Evolutionary conservation across 2,329 filamentous ascomycete genomes (phyloP).

Genomic region (Leptographium procerum): DNA sequence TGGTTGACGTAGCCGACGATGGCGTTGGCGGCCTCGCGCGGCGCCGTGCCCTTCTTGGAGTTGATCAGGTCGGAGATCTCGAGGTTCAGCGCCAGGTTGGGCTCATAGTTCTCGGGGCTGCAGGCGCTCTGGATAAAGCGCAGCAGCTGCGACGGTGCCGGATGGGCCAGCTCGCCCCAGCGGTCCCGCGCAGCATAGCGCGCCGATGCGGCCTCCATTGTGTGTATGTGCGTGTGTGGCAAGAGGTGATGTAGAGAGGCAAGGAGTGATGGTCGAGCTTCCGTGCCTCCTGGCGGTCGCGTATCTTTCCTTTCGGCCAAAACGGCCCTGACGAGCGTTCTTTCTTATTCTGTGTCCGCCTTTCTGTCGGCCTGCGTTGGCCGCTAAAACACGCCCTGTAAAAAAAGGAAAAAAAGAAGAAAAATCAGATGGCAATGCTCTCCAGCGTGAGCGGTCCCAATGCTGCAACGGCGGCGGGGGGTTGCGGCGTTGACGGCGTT

Average conservation of each 20-base stretch:
- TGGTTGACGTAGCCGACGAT: constrained; percentile 95
- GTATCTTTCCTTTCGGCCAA: too few species aligned
- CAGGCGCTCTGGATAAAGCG: constrained; percentile 94
- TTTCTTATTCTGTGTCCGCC: background rate
- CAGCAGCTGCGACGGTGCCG: constrained; percentile 76
- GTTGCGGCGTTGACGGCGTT: background rate
- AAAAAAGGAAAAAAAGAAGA: too few species aligned
- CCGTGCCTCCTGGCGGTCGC: too few species aligned
- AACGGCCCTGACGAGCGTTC: background rate
- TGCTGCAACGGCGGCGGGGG: background rate
- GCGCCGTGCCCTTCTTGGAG: constrained; percentile 89
- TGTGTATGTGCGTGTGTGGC: background rate
- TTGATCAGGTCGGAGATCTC: constrained; percentile 97
- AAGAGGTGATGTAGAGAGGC: background rate
- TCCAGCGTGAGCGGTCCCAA: background rate
- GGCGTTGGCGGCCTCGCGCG: constrained; percentile 84
- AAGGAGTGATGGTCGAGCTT: too few species aligned
- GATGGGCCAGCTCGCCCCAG: constrained; percentile 71
- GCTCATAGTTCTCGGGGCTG: constrained; percentile 95
- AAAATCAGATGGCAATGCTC: background rate
- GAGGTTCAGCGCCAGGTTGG: constrained; percentile 89
- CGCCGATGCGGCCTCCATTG: constrained; percentile 89
- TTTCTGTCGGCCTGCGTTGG: background rate
- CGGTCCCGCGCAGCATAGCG: constrained; percentile 92
- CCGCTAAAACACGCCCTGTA: background rate